These are phyloP conservation scores for Aspergillus bertholletiae DNA, from an alignment of 495 filamentous ascomycete species.

Conservation along the genomic window DNA sequence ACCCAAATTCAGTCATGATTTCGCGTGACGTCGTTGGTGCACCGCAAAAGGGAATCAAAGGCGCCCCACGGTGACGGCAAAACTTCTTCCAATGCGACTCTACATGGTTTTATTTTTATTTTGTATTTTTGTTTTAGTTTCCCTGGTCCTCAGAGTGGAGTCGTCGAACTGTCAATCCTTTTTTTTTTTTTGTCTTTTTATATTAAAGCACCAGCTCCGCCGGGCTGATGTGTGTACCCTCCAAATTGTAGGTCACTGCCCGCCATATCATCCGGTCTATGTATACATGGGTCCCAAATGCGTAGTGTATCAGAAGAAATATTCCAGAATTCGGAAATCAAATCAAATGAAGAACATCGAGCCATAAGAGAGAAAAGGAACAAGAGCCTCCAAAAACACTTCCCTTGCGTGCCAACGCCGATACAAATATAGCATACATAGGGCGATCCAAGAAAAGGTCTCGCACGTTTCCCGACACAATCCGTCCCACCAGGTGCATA, in stretches of 20 bases:
- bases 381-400: constrained; percentile 20
- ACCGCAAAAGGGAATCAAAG: neutral
- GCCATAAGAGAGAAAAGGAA: constrained; percentile 16
- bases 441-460: constrained; percentile 20
- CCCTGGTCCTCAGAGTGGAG: too few relatives aligned
- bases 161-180: too few relatives aligned
- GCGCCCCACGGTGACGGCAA: constrained; percentile 5
- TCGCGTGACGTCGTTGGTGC: constrained; percentile 46
- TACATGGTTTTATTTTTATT: neutral
- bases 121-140: neutral
- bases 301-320: constrained; percentile 10
- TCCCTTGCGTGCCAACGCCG: constrained; percentile 31
- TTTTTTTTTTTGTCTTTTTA: neutral
- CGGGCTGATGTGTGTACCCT: too few relatives aligned
- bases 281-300: constrained; percentile 29
- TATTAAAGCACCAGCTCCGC: too few relatives aligned
- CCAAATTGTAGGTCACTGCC: too few relatives aligned
- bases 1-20: constrained; percentile 13
- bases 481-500: neutral
- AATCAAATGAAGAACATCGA: constrained; percentile 18
- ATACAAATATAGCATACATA: constrained; percentile 28
- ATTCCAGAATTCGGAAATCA: neutral
- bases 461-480: neutral
- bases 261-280: constrained; percentile 22
- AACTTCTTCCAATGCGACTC: neutral